These are phyloP conservation scores for Vitis hybrid DNA, from an alignment of 177 flowering plant species.

Conservation along the genomic window DNA sequence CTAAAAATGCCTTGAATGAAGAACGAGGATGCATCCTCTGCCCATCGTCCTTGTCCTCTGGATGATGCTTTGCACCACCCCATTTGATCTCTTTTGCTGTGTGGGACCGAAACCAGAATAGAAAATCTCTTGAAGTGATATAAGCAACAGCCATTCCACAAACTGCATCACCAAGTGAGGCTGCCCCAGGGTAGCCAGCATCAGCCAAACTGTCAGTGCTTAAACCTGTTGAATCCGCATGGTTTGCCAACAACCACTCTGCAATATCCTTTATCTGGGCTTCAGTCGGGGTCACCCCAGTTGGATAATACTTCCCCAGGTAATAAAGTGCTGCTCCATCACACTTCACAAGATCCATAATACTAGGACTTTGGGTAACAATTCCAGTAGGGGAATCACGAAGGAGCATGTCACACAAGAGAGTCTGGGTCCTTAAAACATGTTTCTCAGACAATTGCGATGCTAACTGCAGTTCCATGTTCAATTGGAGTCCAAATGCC, in stretches of 20 bases:
- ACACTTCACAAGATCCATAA: slow-evolving; percentile 95
- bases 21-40: slow-evolving; percentile 97
- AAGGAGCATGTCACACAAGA: slow-evolving; percentile 93
- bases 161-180: slow-evolving; percentile 87
- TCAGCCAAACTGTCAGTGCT: slow-evolving; percentile 92
- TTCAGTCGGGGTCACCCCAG: slow-evolving; percentile 87
- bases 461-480: slow-evolving; percentile 87
- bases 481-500: slow-evolving; percentile 91
- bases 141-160: slow-evolving; percentile 98
- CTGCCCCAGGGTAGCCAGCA: slow-evolving; percentile 94
- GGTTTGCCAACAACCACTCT: slow-evolving; percentile 73
- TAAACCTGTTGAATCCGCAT: slow-evolving; percentile 90
- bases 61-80: slow-evolving; percentile 99
- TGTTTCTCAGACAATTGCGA: slow-evolving; percentile 74
- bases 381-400: slow-evolving; percentile 89
- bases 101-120: slow-evolving; percentile 95
- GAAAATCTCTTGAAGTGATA: slow-evolving; percentile 72
- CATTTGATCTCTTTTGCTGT: slow-evolving; percentile 93
- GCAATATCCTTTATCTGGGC: slow-evolving; percentile 81
- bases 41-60: slow-evolving; percentile 91
- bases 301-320: slow-evolving; percentile 69
- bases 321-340: slow-evolving; percentile 89
- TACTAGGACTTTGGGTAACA: slow-evolving; percentile 85
- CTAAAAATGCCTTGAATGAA: slow-evolving; percentile 92
- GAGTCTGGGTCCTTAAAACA: slow-evolving; percentile 83